These are phyloP conservation scores for Dothistroma pini DNA, from an alignment of 2,329 filamentous ascomycete genomes.

Conservation along the genomic window DNA sequence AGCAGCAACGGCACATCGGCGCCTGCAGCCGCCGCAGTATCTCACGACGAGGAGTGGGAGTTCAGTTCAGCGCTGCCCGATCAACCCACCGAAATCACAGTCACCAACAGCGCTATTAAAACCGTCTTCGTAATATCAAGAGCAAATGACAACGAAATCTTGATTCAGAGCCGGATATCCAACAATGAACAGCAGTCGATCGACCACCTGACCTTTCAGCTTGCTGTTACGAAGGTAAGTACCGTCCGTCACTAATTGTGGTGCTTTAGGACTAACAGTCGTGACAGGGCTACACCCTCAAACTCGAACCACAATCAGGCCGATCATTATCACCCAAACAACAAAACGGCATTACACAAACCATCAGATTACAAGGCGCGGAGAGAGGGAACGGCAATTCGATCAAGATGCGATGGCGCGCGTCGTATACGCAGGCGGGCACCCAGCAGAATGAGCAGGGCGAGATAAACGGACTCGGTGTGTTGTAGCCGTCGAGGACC, in stretches of 20 bases:
- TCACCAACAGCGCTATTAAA: slow-evolving; percentile 62
- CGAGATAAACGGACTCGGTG: slow-evolving; percentile 73
- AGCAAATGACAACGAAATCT: slow-evolving; percentile 51
- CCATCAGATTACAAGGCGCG: slow-evolving; percentile 72
- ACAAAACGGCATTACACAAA: slow-evolving; percentile 75
- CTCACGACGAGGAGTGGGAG: slow-evolving; percentile 80
- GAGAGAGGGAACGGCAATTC: slow-evolving; percentile 67
- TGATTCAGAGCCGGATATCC: slow-evolving; percentile 78
- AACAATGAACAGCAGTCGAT: slow-evolving; percentile 72
- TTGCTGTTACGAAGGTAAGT: slow-evolving; percentile 85
- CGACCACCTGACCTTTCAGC: slow-evolving; percentile 79
- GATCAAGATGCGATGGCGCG: slow-evolving; percentile 89
- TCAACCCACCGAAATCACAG: slow-evolving; percentile 58
- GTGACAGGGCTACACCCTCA: slow-evolving; percentile 69
- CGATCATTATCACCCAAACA: slow-evolving; percentile 68
- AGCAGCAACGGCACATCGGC: slow-evolving; percentile 34
- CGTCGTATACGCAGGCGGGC: slow-evolving; percentile 68
- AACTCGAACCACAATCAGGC: slow-evolving; percentile 80
- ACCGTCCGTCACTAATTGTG: neutral
- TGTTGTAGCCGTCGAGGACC: too few species aligned
- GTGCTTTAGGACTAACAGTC: neutral
- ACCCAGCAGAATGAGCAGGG: slow-evolving; percentile 71
- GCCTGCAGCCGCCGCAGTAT: slow-evolving; percentile 38
- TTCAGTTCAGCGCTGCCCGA: slow-evolving; percentile 83
- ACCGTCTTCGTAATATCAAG: slow-evolving; percentile 71